Percentiles rank a stretch among this genome's conserved stretches.
Evolutionary conservation across 164 flowering plant species (phyloP).

Genomic region (Kalanchoe fedtschenkoi): DNA sequence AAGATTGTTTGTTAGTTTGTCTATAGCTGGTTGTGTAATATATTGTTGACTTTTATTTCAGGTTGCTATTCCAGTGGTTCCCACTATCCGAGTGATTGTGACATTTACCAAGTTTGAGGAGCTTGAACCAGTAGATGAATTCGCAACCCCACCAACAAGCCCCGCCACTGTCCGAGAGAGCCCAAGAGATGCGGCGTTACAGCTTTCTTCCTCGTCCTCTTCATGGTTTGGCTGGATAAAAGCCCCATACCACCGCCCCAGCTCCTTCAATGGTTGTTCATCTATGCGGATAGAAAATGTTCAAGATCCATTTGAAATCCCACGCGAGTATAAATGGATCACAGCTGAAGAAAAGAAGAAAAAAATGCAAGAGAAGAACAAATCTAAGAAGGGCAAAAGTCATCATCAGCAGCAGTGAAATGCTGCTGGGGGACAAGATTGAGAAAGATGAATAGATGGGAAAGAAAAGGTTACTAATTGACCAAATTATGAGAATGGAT

Average conservation of each 20-base stretch:
- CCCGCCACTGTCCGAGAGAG: constrained; percentile 39
- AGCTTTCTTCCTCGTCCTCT: constrained; percentile 50
- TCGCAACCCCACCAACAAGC: constrained; percentile 91
- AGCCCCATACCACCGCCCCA: constrained; percentile 30
- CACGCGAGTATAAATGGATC: constrained; percentile 75
- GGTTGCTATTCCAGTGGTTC: constrained; percentile 96
- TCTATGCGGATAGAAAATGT: constrained; percentile 52
- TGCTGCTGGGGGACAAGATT: too few relatives aligned
- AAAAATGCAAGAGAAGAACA: too few relatives aligned
- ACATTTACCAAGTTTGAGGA: constrained; percentile 94
- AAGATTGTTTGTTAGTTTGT: too few relatives aligned
- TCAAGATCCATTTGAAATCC: constrained; percentile 75
- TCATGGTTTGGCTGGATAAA: constrained; percentile 97
- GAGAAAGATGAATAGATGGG: too few relatives aligned
- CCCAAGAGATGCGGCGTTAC: constrained; percentile 27
- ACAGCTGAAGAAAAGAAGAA: too few relatives aligned
- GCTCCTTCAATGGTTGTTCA: constrained; percentile 34
- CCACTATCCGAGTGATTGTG: constrained; percentile 86
- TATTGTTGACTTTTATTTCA: constrained; percentile 14
- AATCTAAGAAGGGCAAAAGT: too few relatives aligned
- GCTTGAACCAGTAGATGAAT: constrained; percentile 68
- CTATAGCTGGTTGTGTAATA: neutral
- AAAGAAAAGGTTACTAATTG: too few relatives aligned
- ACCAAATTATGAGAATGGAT: too few relatives aligned
- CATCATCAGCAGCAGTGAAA: too few relatives aligned